Percentiles rank a stretch among this genome's conserved stretches.
These are phyloP conservation scores for Torulaspora microellipsoides DNA, from an alignment of 805 yeast genomes.

Conservation along the genomic window DNA sequence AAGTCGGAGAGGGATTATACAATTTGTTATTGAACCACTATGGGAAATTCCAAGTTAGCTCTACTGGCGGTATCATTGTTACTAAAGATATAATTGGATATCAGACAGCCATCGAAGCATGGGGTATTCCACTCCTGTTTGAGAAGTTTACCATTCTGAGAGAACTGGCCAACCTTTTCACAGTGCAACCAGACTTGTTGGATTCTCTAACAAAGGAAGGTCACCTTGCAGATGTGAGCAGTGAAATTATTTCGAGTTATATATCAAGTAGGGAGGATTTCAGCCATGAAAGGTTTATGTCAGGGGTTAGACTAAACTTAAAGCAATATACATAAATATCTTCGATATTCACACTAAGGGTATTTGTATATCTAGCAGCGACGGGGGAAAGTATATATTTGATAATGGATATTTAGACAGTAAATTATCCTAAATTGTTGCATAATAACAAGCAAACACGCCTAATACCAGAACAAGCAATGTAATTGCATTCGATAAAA, in stretches of 20 bases:
- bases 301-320: conserved; percentile 24
- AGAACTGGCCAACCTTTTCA: conserved; percentile 78
- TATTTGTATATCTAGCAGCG: neutral
- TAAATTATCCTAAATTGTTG: conserved; percentile 2
- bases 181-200: conserved; percentile 76
- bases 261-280: conserved; percentile 69
- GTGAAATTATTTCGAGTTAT: conserved; percentile 57
- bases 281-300: conserved; percentile 38
- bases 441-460: conserved; percentile 10
- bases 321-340: conserved; percentile 10
- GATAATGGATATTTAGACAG: neutral
- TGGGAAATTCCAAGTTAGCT: conserved; percentile 67
- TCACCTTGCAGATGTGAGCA: conserved; percentile 61
- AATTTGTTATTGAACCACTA: conserved; percentile 63
- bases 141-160: conserved; percentile 66
- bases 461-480: conserved; percentile 6
- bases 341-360: too few species aligned
- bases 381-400: neutral
- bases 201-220: conserved; percentile 80
- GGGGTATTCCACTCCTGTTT: conserved; percentile 57
- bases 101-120: conserved; percentile 61
- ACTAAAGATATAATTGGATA: conserved; percentile 80
- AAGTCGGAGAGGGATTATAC: conserved; percentile 56
- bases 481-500: conserved; percentile 8
- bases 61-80: conserved; percentile 76